Conservation (phyloP, 2,329 filamentous ascomycete species). For the Cercospora zeae-maydis region DNA sequence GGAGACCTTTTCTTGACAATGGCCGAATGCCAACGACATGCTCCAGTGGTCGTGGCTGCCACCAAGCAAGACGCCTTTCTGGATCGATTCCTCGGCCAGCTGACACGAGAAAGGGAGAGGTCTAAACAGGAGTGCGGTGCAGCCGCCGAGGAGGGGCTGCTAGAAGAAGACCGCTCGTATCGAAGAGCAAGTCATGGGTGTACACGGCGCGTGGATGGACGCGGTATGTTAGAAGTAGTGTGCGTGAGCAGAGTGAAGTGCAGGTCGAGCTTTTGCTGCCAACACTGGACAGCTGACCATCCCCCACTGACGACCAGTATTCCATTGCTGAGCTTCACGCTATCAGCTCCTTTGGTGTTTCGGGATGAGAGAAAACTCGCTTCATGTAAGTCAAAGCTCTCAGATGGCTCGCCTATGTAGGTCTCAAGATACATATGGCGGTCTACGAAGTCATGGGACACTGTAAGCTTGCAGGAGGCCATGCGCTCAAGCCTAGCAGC, state of each 20-base stretch:
- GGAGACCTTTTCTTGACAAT: conserved; percentile 35
- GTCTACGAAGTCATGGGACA: conserved; percentile 35
- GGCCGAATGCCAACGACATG: conserved; percentile 32
- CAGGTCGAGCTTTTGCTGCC: background rate
- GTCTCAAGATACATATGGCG: conserved; percentile 38
- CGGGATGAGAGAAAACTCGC: conserved; percentile 36
- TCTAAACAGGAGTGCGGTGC: conserved; percentile 20
- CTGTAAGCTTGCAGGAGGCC: conserved; percentile 31
- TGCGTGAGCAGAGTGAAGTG: conserved; percentile 28
- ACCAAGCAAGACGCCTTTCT: conserved; percentile 38
- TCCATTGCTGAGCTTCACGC: conserved; percentile 33
- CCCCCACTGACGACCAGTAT: conserved; percentile 29
- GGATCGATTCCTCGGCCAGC: conserved; percentile 25
- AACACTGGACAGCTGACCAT: background rate
- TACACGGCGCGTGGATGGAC: conserved; percentile 28
- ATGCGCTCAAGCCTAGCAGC: conserved; percentile 26
- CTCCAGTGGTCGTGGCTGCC: conserved; percentile 36
- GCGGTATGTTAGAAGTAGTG: too few relatives aligned
- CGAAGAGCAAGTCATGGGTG: conserved; percentile 24
- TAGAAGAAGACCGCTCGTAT: conserved; percentile 27
- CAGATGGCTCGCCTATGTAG: conserved; percentile 36
- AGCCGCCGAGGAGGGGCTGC: conserved; percentile 28
- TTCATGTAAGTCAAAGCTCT: conserved; percentile 36
- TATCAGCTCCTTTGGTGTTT: conserved; percentile 34
- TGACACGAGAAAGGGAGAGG: conserved; percentile 23